Evolutionary conservation across 1,284 basidiomycete species (phyloP).

Genomic region (Trichosporon ovoides): DNA sequence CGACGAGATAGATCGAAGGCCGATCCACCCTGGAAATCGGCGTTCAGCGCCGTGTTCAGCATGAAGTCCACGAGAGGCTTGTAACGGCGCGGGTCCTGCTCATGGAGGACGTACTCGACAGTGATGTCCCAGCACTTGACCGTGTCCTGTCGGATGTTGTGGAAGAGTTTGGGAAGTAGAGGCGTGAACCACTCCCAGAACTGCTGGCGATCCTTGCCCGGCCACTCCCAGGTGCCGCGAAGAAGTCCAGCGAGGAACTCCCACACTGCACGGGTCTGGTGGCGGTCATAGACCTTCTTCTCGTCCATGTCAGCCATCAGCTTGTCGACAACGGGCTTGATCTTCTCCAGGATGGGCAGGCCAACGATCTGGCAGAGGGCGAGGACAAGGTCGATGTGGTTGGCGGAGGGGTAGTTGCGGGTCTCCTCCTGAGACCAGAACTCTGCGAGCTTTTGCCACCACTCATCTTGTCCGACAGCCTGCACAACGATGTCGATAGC

Average conservation of each 20-base stretch:
- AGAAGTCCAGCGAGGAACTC: slow-evolving; percentile 76
- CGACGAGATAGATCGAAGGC: slow-evolving; percentile 57
- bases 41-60: slow-evolving; percentile 56
- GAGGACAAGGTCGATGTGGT: slow-evolving; percentile 52
- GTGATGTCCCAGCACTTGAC: slow-evolving; percentile 51
- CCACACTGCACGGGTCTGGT: slow-evolving; percentile 84
- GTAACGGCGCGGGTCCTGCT: slow-evolving; percentile 81
- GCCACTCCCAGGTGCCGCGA: slow-evolving; percentile 87
- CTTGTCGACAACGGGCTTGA: slow-evolving; percentile 38
- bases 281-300: slow-evolving; percentile 60
- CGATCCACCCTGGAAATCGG: slow-evolving; percentile 75
- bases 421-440: slow-evolving; percentile 47
- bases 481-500: slow-evolving; percentile 59
- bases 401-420: slow-evolving; percentile 47
- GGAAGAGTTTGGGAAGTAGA: slow-evolving; percentile 65
- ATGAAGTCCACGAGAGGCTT: slow-evolving; percentile 75
- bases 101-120: slow-evolving; percentile 59
- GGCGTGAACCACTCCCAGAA: slow-evolving; percentile 77
- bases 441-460: slow-evolving; percentile 53
- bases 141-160: slow-evolving; percentile 78
- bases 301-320: slow-evolving; percentile 41
- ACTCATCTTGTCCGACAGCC: slow-evolving; percentile 55
- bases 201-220: slow-evolving; percentile 55
- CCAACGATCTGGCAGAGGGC: slow-evolving; percentile 51
- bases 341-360: slow-evolving; percentile 30